Conservation (phyloP, 805 yeast genomes). For the Sungouiozyma intestinalis region DNA sequence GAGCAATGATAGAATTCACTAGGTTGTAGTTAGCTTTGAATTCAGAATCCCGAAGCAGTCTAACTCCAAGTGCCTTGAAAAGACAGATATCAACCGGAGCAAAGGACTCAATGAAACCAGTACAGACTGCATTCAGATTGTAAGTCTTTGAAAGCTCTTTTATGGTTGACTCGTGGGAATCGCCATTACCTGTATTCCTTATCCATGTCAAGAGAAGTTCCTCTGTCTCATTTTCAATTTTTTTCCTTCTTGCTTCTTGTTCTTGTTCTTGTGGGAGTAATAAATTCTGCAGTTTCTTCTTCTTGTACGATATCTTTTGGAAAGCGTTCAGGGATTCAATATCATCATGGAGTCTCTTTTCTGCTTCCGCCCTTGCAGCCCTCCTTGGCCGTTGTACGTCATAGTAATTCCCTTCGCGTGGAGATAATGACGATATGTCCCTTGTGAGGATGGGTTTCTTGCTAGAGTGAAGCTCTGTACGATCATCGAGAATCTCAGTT, state of each 20-base stretch:
- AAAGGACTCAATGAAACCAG: constrained; percentile 36
- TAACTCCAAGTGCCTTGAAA: background rate
- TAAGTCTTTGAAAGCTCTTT: constrained; percentile 13
- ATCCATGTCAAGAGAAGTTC: constrained; percentile 6
- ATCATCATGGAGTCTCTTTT: constrained; percentile 51
- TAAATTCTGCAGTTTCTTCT: constrained; percentile 24
- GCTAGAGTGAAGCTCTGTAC: background rate
- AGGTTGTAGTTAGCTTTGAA: background rate
- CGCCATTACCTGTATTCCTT: constrained; percentile 5
- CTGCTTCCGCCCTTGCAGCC: constrained; percentile 62
- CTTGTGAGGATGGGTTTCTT: background rate
- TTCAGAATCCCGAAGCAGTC: background rate
- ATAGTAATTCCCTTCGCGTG: background rate
- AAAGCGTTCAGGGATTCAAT: constrained; percentile 59
- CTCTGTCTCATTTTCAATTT: constrained; percentile 18
- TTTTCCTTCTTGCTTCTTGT: constrained; percentile 23
- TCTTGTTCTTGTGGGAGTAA: constrained; percentile 34
- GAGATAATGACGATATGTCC: background rate
- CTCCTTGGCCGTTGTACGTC: constrained; percentile 16
- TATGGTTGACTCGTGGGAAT: constrained; percentile 14
- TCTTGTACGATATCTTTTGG: constrained; percentile 39
- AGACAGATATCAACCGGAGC: background rate
- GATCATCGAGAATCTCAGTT: background rate
- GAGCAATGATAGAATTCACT: constrained; percentile 56
- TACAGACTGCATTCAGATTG: constrained; percentile 41